Percentiles rank a stretch among this genome's conserved stretches.
These are phyloP conservation scores for Suhomyces chickasaworum DNA, from an alignment of 1,139 yeast genomes.

Conservation along the genomic window DNA sequence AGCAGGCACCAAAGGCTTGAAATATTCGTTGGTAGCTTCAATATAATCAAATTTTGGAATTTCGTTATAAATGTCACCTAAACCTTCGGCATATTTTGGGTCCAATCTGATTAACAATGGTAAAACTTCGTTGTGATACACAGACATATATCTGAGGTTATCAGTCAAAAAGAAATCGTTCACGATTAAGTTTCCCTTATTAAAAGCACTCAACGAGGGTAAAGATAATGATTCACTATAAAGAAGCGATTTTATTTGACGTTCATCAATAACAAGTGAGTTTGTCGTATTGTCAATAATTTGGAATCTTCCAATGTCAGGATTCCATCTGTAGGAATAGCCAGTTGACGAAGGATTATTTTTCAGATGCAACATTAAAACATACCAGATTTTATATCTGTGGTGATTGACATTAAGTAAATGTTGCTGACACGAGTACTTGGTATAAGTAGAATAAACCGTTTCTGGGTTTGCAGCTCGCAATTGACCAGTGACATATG, in stretches of 20 bases:
- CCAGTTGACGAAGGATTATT: slow-evolving; percentile 23
- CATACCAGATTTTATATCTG: slow-evolving; percentile 40
- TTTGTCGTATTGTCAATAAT: slow-evolving; percentile 32
- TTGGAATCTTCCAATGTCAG: slow-evolving; percentile 39
- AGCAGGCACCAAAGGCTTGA: slow-evolving; percentile 31
- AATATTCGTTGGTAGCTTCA: slow-evolving; percentile 35
- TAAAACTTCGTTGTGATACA: slow-evolving; percentile 42
- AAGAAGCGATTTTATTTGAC: slow-evolving; percentile 35
- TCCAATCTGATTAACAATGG: slow-evolving; percentile 37
- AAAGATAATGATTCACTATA: slow-evolving; percentile 37
- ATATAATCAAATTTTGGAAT: slow-evolving; percentile 39
- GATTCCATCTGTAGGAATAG: slow-evolving; percentile 42
- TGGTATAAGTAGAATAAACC: slow-evolving; percentile 46
- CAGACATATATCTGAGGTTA: slow-evolving; percentile 39
- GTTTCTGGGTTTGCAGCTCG: slow-evolving; percentile 44
- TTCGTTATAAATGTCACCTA: slow-evolving; percentile 33
- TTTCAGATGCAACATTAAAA: slow-evolving; percentile 35
- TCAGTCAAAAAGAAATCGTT: slow-evolving; percentile 44
- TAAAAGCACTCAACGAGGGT: slow-evolving; percentile 34
- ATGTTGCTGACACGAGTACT: slow-evolving; percentile 46
- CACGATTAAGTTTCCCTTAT: slow-evolving; percentile 39
- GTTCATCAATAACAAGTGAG: slow-evolving; percentile 32
- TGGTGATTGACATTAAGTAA: slow-evolving; percentile 40
- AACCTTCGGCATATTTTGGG: slow-evolving; percentile 32
- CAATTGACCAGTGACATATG: slow-evolving; percentile 40